Base-by-base conservation (phyloP, 2,329 filamentous ascomycete genomes). In the Cercospora nicotianae region DNA sequence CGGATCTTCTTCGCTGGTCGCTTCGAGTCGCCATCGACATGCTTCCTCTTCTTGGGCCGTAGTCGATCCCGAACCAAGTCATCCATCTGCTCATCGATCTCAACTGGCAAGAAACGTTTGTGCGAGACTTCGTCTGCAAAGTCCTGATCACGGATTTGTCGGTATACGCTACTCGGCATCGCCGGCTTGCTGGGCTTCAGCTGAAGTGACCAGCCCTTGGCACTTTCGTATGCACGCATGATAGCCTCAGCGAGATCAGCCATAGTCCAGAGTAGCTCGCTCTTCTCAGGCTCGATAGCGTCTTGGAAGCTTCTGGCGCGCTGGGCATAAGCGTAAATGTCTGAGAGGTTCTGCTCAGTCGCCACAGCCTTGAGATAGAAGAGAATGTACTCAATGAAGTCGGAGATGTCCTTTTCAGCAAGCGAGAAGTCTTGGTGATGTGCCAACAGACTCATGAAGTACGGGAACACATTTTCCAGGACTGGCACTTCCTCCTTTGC, bases 311-410 rank as follows among this genome's bases (percentile, higher is more conserved):
- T 91, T 83, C 99, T 99, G 64, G 97, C 90, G 9, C 93, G 89
- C 80, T 98, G 94, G 12, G 93, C 93, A 69, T 97, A 91, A 78
- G 95, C 93, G 82, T 91, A 95, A 48, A 99, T 93, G 69, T 97
- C 83, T 0, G 91, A 91, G 16, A 98, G 84, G 74, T 97, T 99
- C 55, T 92, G 87, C 78, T 96, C 91, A 0, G 89, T 94, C 9
- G 92, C 92, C 18, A 97, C 89, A 42, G 90, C 88, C 69, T 86
- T 89, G 58, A 98, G 84, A 77, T 96, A 99, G 81, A 94, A 97
- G 51, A 97, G 79, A 67, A 99, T 89, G 78, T 98, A 99, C 73
- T 89, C 89, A 5, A 92, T 89, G 78, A 96, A 94, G 76, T 97
- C 92, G 55, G 89, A 84, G 60, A 97, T 81, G 59, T 93, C 90